These are phyloP conservation scores for Coemansia javaensis DNA, from an alignment of 192 early-diverging fungal genomes.

Conservation along the genomic window DNA sequence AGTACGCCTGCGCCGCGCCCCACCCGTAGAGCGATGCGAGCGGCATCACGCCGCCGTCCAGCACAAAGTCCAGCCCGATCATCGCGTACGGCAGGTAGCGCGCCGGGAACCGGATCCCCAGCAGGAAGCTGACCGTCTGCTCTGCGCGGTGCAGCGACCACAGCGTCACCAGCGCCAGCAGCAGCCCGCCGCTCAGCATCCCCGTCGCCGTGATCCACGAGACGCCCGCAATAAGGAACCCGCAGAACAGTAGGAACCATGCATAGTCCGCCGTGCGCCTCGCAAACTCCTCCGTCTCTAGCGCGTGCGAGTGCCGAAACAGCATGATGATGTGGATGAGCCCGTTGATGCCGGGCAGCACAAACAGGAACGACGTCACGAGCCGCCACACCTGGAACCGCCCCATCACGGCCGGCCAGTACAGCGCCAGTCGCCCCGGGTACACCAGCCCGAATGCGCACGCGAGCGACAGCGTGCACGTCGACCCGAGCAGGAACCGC, in stretches of 20 bases:
- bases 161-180: slow-evolving; percentile 64
- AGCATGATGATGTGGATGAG: slow-evolving; percentile 70
- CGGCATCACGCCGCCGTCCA: slow-evolving; percentile 36
- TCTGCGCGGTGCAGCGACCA: slow-evolving; percentile 67
- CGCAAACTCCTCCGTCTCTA: slow-evolving; percentile 64
- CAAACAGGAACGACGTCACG: slow-evolving; percentile 61
- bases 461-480: slow-evolving; percentile 6
- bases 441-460: slow-evolving; percentile 5
- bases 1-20: slow-evolving; percentile 65
- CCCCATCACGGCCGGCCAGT: slow-evolving; percentile 51
- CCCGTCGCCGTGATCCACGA: slow-evolving; percentile 25
- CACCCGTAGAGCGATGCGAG: slow-evolving; percentile 61
- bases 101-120: slow-evolving; percentile 69
- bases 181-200: slow-evolving; percentile 49
- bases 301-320: slow-evolving; percentile 62
- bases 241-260: slow-evolving; percentile 65
- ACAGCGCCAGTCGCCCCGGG: slow-evolving; percentile 44
- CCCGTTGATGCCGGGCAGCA: slow-evolving; percentile 53
- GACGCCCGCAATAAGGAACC: slow-evolving; percentile 7
- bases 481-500: slow-evolving; percentile 9
- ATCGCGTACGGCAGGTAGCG: slow-evolving; percentile 74
- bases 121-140: slow-evolving; percentile 60
- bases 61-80: slow-evolving; percentile 54
- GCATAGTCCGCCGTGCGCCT: slow-evolving; percentile 74
- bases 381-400: slow-evolving; percentile 76